Evolutionary conservation across 192 early-diverging fungal species (phyloP), one percentile per base, ranked within the genome.

Genomic region (Linnemannia exigua): DNA sequence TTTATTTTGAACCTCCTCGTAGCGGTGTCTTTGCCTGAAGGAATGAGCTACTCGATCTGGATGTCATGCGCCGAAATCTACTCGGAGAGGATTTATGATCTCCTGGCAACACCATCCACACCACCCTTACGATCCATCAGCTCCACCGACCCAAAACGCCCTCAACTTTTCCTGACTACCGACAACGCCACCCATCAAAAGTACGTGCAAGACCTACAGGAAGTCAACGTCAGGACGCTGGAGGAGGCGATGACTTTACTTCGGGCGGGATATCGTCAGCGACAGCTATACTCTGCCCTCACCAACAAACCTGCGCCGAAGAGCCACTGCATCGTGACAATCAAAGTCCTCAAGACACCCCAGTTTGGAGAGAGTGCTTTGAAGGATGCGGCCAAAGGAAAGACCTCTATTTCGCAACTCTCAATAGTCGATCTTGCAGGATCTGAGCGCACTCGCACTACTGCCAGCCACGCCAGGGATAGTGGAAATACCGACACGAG

Each of bases 1-100:
- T 19, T 51, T 63, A 19, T 38, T 54, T 20, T 22, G 28, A 17
- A 16, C 11, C 12, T 79, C 54, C 33, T 52, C 12, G 17, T 69
- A 77, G 86, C 79, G 16, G 68, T 88, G 22, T 36, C 66, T 0
- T 87, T 88, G n/a, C 87, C 89, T 20, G 48, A 79, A 5, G 89
- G 93, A 35, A 93, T 93, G 76, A 95, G 95, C 77, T 99, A 94
- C 82, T 87, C 95, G 16, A 90, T 99, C 47, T 95, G 96, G 82
- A 94, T 98, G 37, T 96, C 95, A 14, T 99, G 96, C 87, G 82
- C 96, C 37, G 98, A 99, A 76, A 93, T 99, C 36, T 98, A 97
- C 84, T 95, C 93, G 67, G 96, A 97, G 79, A 93, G 89, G 79
- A 94, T 99, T 19, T 95, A 94, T 70, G 98, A 99, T 75, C 88